phyloP scores from a whole-genome alignment of 2,329 filamentous ascomycete genomes.

The Neofusicoccum parvum region DNA sequence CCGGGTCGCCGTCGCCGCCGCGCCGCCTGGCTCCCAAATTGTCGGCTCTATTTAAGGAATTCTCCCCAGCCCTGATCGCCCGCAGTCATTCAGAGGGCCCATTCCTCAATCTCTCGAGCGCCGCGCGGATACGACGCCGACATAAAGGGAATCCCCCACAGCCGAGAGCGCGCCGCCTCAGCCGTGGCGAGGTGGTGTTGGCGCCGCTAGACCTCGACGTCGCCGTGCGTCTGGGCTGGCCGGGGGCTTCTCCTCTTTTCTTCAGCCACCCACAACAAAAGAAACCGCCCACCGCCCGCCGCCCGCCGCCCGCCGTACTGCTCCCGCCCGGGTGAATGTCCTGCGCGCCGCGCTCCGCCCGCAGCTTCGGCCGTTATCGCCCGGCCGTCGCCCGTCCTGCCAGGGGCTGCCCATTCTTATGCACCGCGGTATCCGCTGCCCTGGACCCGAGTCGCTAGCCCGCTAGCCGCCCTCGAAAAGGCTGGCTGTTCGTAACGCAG shows the following conservation, averaged over 20 bases:
- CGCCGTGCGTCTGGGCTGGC: conserved; percentile 3
- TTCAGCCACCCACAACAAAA: conserved; percentile 18
- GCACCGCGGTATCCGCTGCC: background rate
- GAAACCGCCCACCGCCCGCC: background rate
- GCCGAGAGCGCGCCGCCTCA: conserved; percentile 5
- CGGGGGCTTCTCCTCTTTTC: conserved; percentile 12
- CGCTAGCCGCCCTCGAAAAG: background rate
- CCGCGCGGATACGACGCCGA: background rate
- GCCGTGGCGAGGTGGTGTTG: conserved; percentile 15
- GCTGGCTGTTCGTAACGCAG: background rate
- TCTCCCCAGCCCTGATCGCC: conserved; percentile 10
- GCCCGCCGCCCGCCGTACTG: background rate
- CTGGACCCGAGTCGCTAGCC: conserved; percentile 3
- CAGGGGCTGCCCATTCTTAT: conserved; percentile 13
- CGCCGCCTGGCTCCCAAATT: background rate
- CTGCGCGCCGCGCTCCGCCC: background rate
- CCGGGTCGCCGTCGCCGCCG: background rate
- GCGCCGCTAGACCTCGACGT: background rate
- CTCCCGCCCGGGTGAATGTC: background rate
- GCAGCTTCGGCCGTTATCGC: background rate
- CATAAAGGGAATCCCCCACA: conserved; percentile 8
- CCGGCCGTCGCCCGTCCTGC: background rate
- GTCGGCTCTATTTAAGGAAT: conserved; percentile 10
- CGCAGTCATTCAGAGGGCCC: background rate
- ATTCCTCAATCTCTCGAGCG: conserved; percentile 9